Percentiles rank a stretch among this genome's conserved stretches.
Conservation (phyloP, 129 eudicot genomes). For the Flaveria bidentis region DNA sequence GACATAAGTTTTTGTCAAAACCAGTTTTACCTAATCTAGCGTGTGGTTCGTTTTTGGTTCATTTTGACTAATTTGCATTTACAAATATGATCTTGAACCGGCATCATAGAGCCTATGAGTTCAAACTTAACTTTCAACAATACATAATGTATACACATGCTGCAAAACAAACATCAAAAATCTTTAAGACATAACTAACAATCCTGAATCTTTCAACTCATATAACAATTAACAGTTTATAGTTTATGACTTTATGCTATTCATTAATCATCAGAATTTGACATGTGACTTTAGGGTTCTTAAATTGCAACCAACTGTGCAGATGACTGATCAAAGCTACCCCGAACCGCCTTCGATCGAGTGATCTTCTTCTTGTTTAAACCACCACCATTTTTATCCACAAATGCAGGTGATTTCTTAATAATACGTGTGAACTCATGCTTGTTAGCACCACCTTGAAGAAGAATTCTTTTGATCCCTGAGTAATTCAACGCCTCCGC, state of each 20-base stretch:
- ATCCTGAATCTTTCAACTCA: slow-evolving; percentile 3
- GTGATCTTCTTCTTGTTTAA: slow-evolving; percentile 41
- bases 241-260: not conserved
- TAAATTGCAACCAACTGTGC: slow-evolving; percentile 45
- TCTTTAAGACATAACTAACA: slow-evolving; percentile 15
- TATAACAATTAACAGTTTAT: slow-evolving; percentile 13
- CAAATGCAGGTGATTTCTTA: slow-evolving; percentile 24
- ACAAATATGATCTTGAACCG: too few species aligned
- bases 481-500: slow-evolving; percentile 66
- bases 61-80: too few species aligned
- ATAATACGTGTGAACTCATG: slow-evolving; percentile 17
- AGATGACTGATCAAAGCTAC: slow-evolving; percentile 44
- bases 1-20: too few species aligned
- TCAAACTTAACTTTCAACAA: not conserved
- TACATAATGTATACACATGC: not conserved
- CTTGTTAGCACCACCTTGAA: slow-evolving; percentile 49
- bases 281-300: not conserved
- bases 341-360: slow-evolving; percentile 34
- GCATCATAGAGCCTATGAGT: not conserved
- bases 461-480: slow-evolving; percentile 59
- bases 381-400: slow-evolving; percentile 30
- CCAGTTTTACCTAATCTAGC: too few species aligned
- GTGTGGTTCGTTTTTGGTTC: too few species aligned
- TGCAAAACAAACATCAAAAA: slow-evolving; percentile 17
- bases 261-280: not conserved